Evolutionary conservation across 2,329 filamentous ascomycete genomes (phyloP).

Genomic region (Cladophialophora bantiana): DNA sequence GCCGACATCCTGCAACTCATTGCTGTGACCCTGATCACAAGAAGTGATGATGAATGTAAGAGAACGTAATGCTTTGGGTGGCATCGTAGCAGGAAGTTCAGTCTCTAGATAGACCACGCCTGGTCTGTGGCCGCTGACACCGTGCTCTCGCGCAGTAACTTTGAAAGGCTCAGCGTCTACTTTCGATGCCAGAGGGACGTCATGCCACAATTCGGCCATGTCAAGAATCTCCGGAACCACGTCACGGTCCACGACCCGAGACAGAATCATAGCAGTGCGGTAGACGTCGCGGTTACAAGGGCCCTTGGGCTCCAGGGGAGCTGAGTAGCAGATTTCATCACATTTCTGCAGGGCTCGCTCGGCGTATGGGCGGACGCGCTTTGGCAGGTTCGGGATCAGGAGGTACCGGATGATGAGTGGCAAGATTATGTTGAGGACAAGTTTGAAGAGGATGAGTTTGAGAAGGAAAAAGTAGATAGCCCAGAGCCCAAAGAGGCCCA

Average conservation of each 20-base stretch:
- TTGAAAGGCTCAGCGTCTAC: constrained; percentile 5
- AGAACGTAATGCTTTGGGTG: constrained; percentile 19
- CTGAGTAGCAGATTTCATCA: constrained; percentile 10
- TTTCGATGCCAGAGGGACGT: constrained; percentile 23
- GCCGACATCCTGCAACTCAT: constrained; percentile 19
- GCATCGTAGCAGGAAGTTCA: constrained; percentile 19
- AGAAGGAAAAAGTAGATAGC: constrained; percentile 16
- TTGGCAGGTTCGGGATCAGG: constrained; percentile 5
- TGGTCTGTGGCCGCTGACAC: not conserved
- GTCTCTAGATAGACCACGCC: constrained; percentile 19
- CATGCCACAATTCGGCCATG: constrained; percentile 34
- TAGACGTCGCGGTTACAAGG: constrained; percentile 24
- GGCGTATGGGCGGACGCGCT: not conserved
- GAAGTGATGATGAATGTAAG: constrained; percentile 28
- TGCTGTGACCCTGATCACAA: constrained; percentile 29
- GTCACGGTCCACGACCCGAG: constrained; percentile 30
- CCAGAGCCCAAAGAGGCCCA: constrained; percentile 8
- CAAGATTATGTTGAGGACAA: constrained; percentile 14
- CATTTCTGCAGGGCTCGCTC: constrained; percentile 4
- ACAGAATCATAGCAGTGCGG: constrained; percentile 35
- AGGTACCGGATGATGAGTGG: constrained; percentile 13
- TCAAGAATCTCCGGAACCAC: constrained; percentile 36
- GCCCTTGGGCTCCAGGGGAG: constrained; percentile 18
- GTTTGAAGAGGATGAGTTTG: constrained; percentile 13
- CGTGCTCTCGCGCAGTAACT: constrained; percentile 2